Evolutionary conservation across 228 moss, liverwort and hornwort genomes (phyloP), one percentile per base, ranked within the genome.

Genomic region (Sphagnum magellanicum): DNA sequence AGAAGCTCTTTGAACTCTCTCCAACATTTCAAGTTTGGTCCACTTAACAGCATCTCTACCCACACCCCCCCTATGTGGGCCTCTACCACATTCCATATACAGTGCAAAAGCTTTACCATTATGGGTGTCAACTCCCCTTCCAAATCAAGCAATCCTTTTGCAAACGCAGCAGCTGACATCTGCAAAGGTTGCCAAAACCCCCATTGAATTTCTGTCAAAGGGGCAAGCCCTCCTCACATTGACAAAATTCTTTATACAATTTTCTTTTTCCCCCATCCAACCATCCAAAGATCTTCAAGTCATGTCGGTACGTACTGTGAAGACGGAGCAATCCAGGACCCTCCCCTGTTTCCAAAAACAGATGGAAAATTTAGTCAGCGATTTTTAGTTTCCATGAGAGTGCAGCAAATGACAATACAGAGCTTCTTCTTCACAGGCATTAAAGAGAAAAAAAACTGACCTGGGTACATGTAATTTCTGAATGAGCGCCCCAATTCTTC

Each of bases 101-200:
- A 55, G 12, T 8, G 12, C 8, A 55, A 8, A 55, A 55, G 8
- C 12, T 12, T 16, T 79, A 98, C 97, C 91, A 98, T 52, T 73
- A 98, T 98, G 68, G 97, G 97, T 5, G 97, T 98, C 51, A 98
- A 79, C 76, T 87, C 91, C 60, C 97, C 97, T 84, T 98, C 97
- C 68, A 98, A 72, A 84, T 98, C 97, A 66, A 98, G 84, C 75
- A 98, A 85, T 51, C 97, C 97, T 81, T 98, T 98, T 8, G 97
- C 97, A 84, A 98, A 98, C 5, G 97, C 97, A 70, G 97, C 97
- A 72, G 97, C 97, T 77, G 97, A 98, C 97, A 98, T 98, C 97
- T 98, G 89, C 81, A 77, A 55, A 55, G 8, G 32, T 32, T 32
- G 2, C 32, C 32, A 32, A 32, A 32, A 32, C 32, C 32, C 32